phyloP scores from a whole-genome alignment of 371 early-diverging fungal genomes.

The Circinella minor region DNA sequence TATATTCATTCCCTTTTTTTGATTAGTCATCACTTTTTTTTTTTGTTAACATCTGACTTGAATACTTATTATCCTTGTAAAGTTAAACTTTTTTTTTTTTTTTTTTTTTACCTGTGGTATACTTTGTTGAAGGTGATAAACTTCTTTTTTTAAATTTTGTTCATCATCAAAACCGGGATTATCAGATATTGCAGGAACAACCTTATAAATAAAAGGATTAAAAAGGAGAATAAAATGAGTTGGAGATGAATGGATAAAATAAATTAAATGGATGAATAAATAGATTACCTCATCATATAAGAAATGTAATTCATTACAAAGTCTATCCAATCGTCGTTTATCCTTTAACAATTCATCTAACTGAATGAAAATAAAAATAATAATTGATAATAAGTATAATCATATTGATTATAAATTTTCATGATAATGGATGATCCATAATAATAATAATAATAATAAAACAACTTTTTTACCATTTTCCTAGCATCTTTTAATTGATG shows the following conservation, averaged over 20 bases:
- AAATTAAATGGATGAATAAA: too few relatives aligned
- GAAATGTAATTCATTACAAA: conserved; percentile 34
- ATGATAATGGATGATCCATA: not conserved
- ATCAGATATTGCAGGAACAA: conserved; percentile 35
- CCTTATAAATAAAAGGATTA: conserved; percentile 14
- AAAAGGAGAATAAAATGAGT: not conserved
- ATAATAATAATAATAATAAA: not conserved
- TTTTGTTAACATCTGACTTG: too few relatives aligned
- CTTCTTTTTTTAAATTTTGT: conserved; percentile 42
- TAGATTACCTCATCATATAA: conserved; percentile 41
- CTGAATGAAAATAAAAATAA: conserved; percentile 9
- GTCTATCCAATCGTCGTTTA: conserved; percentile 34
- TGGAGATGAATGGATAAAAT: not conserved
- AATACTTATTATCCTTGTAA: too few relatives aligned
- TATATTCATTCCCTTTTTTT: not conserved
- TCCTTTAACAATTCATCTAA: conserved; percentile 35
- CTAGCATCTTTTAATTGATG: conserved; percentile 36
- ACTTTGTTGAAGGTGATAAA: conserved; percentile 29
- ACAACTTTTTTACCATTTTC: conserved; percentile 28
- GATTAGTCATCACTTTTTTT: not conserved
- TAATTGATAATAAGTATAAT: not conserved
- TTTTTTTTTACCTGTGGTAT: conserved; percentile 38
- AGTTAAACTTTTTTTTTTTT: too few relatives aligned
- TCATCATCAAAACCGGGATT: conserved; percentile 30
- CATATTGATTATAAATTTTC: not conserved